A percentile compares a stretch with the other conserved stretches of the same genome.
Conservation (phyloP, 2,329 filamentous ascomycete genomes). For the Apiospora marii region DNA sequence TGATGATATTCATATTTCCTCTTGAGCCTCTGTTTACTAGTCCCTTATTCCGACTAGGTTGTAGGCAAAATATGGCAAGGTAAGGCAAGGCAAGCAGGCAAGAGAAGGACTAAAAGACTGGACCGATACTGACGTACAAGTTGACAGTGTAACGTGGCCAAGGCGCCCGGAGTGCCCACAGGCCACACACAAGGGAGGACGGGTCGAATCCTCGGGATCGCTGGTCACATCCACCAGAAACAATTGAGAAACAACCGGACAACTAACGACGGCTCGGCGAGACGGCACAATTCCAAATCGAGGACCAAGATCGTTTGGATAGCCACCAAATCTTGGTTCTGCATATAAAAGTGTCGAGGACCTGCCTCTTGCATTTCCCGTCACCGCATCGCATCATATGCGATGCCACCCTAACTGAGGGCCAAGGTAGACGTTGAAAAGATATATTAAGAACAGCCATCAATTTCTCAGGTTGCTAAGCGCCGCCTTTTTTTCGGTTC, state of each 20-base stretch:
- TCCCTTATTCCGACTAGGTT: background rate
- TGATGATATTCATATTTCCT: background rate
- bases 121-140: background rate
- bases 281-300: constrained; percentile 7
- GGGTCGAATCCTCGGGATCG: background rate
- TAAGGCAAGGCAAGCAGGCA: too few species aligned
- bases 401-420: background rate
- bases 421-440: background rate
- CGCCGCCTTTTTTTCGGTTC: background rate
- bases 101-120: too few species aligned
- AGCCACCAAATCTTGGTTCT: background rate
- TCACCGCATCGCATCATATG: constrained; percentile 10
- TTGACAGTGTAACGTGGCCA: constrained; percentile 17
- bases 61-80: background rate
- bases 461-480: background rate
- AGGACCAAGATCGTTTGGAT: background rate
- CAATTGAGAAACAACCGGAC: background rate
- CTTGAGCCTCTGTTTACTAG: background rate
- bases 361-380: background rate
- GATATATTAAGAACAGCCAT: constrained; percentile 19
- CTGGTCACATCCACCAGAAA: background rate
- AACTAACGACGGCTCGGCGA: background rate
- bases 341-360: background rate
- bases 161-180: background rate
- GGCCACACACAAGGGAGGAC: background rate